Evolutionary conservation across 306 rosid species (phyloP), one percentile per base, ranked within the genome.

Genomic region (Fragaria ananassa): DNA sequence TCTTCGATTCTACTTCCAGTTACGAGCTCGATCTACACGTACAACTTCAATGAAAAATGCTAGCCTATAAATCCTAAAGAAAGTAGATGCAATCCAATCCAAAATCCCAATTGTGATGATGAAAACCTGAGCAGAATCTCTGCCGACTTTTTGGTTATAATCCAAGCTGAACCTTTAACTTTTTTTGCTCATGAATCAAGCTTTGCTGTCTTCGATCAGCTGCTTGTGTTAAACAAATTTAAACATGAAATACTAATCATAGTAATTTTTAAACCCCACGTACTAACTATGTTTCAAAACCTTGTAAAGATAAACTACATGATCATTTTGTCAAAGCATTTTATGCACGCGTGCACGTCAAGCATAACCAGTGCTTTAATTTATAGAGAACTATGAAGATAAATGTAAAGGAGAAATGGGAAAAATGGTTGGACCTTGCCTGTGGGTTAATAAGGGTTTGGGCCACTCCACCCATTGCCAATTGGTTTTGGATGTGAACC

Each of bases 141-240:
- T 8, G 25, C 27, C 27, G 17, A 34, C 63, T 23, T 21, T 21
- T 57, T 23, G 31, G 14, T 13, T 53, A 4, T n/a, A 70, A 66
- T 51, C 74, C 37, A 19, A 18, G 11, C n/a, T 53, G 11, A n/a
- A 50, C 56, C 21, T 50, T 50, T 50, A 50, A 50, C 56, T 50
- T 17, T 17, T 50, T 15, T 15, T 6, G 19, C 56, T 17, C 56
- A 17, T 49, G 54, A 14, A 49, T 14, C 54, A 3, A 49, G 19
- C 85, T 42, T 81, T 60, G 35, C 77, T 67, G 65, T 67, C 45
- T 57, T 76, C 2, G 31, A 29, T 29, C 35, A 31, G 35, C 67
- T 74, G 49, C 71, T 47, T 72, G 3, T 25, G 74, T 47, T 69
- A 69, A 46, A 47, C 41, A 8, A 25, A 69, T 68, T 45, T 6